Base-by-base conservation (phyloP, 306 rosid species). In the Cyamopsis tetragonoloba region DNA sequence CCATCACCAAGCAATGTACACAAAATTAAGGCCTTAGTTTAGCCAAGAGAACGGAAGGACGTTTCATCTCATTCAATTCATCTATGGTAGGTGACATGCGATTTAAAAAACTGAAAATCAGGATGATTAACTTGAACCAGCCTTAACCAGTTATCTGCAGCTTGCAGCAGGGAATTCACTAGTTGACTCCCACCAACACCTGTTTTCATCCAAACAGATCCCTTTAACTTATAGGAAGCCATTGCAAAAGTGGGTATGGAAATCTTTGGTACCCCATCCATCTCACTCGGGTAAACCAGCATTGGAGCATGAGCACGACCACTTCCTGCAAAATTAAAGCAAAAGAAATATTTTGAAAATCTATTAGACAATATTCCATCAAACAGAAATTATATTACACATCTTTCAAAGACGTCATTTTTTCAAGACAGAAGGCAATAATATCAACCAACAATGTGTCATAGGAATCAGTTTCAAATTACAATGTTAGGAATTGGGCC, bases 181-280 rank as follows among this genome's bases (percentile, higher is more conserved):
- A 2, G 68, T 54, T 81, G 91, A 75, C 75, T 70, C 68, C 87
- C 96, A 14, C 50, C 9, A 20, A 31, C 73, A 30, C 88, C 88
- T 38, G 78, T 81, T 67, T 81, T 81, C 59, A 74, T 73, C 98
- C 96, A 87, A 65, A 81, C 39, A 22, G 85, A 86, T 14, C 91
- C 95, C 68, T 86, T 92, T 66, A 92, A 79, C 81, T 92, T 87
- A 65, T 89, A 89, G 10, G 91, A 82, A 55, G 96, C 95, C 89
- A 92, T 68, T 43, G 91, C 98, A 63, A 92, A 87, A 74, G 81
- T 80, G 34, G 76, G 85, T 12, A 89, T 26, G 14, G 91, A 81
- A 55, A 89, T 80, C 72, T 81, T 86, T 22, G 91, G 82, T 32
- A 75, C 71, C 35, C 81, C 91, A 66, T 85, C 89, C 30, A 82